Evolutionary conservation across 495 filamentous ascomycete species (phyloP), one percentile per base, ranked within the genome.

Genomic region (Trichoderma virens): DNA sequence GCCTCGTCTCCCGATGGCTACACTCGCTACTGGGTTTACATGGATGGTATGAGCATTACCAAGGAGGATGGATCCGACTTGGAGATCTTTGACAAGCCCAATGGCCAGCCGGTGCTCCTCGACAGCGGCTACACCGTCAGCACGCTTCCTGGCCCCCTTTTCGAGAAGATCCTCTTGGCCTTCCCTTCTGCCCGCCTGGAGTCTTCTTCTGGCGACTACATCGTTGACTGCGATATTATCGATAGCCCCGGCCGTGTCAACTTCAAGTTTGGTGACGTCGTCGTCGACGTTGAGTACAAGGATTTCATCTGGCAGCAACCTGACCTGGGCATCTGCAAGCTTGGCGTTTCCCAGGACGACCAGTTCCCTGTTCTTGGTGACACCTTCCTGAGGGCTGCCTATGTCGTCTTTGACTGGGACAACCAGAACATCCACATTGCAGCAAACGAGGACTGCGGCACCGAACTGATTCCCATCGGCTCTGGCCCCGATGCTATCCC

Each of bases 381-480:
- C 73, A 96, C 92, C 0, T 96, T 96, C 79, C 80, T 96, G 14
- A 85, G 92, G 64, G 88, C 85, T 47, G 90, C 91, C 0, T 96
- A 96, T 69, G 85, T 95, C 45, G 92, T 96, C 1, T 96, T 91
- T 70, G 91, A 96, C 69, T 78, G 95, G 23, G 79, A 77, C n/a
- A 93, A 91, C 71, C 90, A 94, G 73, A 83, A 92, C 74, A 91
- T 96, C 65, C 88, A 86, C 16, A 74, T 96, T 39, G 92, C 90
- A 11, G 85, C 85, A 39, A 93, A 92, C 76, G 90, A 94, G 70
- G 77, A 85, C 14, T 88, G 85, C 0, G 67, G 72, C 5, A 79
- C 80, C 38, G 80, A 86, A 59, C 75, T 94, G 61, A 67, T 82
- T n/a, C 90, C 93, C 72, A 93, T 96, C 63, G 81, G 81, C 5